A percentile compares a stretch with the other conserved stretches of the same genome.
phyloP scores from a whole-genome alignment of 108 stramenopile genomes.

The Chaetoceros tenuissimus region DNA sequence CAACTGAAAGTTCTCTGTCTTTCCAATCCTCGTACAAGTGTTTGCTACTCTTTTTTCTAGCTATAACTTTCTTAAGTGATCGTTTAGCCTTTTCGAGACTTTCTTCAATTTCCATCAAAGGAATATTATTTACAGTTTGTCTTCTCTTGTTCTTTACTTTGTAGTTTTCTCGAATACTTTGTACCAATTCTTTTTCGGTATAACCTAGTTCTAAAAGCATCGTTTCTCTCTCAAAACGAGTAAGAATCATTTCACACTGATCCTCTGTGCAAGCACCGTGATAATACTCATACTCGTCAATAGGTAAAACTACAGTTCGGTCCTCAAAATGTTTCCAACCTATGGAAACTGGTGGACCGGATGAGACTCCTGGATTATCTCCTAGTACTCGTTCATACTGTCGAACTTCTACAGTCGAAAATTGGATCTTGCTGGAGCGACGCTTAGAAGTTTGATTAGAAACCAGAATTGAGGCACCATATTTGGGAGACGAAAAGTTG shows the following conservation, averaged over 20 bases:
- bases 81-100: slow-evolving; percentile 27
- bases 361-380: slow-evolving; percentile 50
- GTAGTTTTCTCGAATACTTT: slow-evolving; percentile 28
- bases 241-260: slow-evolving; percentile 23
- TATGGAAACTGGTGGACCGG: slow-evolving; percentile 48
- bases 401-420: slow-evolving; percentile 29
- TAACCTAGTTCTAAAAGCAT: slow-evolving; percentile 39
- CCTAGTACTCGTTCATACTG: slow-evolving; percentile 39
- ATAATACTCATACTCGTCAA: slow-evolving; percentile 15
- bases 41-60: neutral
- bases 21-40: neutral
- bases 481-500: no score
- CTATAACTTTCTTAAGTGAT: slow-evolving; percentile 1
- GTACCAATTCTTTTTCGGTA: slow-evolving; percentile 29
- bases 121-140: slow-evolving; percentile 51
- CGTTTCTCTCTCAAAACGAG: slow-evolving; percentile 40
- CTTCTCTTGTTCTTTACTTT: slow-evolving; percentile 49
- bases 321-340: slow-evolving; percentile 46
- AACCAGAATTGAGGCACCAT: no score
- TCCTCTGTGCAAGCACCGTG: slow-evolving; percentile 15
- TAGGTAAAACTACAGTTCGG: slow-evolving; percentile 2
- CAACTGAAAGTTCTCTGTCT: no score
- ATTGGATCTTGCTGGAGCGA: slow-evolving; percentile 4
- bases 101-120: slow-evolving; percentile 35
- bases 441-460: no score